Base-by-base conservation (phyloP, 2,329 filamentous ascomycete genomes). In the Zalaria obscura region DNA sequence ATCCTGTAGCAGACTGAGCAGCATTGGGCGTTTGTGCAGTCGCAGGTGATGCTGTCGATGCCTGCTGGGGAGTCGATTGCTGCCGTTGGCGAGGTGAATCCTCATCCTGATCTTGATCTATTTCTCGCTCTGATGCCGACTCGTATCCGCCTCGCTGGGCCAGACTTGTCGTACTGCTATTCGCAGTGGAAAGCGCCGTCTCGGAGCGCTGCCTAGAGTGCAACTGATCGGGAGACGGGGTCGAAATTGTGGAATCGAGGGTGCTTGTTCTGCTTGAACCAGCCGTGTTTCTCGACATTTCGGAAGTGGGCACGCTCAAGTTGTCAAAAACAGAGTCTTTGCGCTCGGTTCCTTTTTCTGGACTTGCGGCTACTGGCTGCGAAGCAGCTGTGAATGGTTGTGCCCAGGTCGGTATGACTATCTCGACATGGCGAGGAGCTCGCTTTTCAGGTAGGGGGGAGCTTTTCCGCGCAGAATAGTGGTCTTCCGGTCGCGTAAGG, bases 91-190 rank as follows among this genome's bases (percentile, higher is more conserved):
- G 47, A 3, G 54, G 52, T 18, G 18, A 18, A 18, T 18, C 18
- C 18, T 18, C 18, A 18, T 18, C 18, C 18, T 18, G 18, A 18
- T 18, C 18, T 18, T 18, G 18, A 2, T 18, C 18, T 18, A 18
- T 18, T 36, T 61, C 58, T 18, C 51, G 53, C 36, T 66, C 63
- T 4, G 52, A 49, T 7, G 55, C 55, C 8, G 56, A 61, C 47
- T 68, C 64, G 38, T 66, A 61, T 34, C 55, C 58, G 32, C 65
- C 61, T 38, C 61, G 59, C 46, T 60, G 61, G 40, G 63, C 54
- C 31, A 70, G 53, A 48, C 65, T 70, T 10, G 65, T 63, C 36
- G 66, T 61, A 44, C 66, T 68, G 48, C 64, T 63, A 46, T 67
- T 64, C 9, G 62, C 50, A 48, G 64, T 67, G 8, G 60, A 55